Evolutionary conservation across 2,329 filamentous ascomycete species (phyloP).

Genomic region (Aspergillus uvarum): DNA sequence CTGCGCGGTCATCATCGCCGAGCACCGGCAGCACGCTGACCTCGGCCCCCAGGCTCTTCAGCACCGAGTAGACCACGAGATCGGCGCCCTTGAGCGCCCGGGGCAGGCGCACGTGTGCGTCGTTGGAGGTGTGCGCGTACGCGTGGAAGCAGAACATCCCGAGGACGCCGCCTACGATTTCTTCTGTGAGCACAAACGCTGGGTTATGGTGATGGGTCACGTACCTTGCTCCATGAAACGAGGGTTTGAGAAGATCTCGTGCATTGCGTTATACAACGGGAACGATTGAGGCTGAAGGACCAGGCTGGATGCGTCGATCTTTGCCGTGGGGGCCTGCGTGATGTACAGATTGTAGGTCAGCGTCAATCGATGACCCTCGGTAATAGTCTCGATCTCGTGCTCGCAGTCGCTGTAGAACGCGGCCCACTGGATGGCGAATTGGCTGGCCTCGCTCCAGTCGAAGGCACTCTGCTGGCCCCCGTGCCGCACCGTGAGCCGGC

Average conservation of each 20-base stretch:
- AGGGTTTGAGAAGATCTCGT: constrained; percentile 29
- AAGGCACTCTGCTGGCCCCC: constrained; percentile 26
- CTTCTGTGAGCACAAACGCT: too few relatives aligned
- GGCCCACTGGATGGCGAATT: constrained; percentile 33
- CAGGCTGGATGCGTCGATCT: constrained; percentile 9
- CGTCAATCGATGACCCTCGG: constrained; percentile 54
- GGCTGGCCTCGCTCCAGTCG: constrained; percentile 27
- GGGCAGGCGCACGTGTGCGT: constrained; percentile 28
- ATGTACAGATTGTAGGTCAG: constrained; percentile 61
- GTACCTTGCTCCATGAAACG: constrained; percentile 42
- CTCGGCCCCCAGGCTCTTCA: constrained; percentile 35
- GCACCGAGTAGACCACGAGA: constrained; percentile 42
- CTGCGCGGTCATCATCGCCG: not conserved
- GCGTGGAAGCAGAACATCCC: constrained; percentile 50
- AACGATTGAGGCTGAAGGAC: constrained; percentile 35
- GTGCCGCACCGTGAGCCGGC: constrained; percentile 35
- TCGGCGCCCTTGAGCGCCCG: constrained; percentile 50
- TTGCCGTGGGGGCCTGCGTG: constrained; percentile 33
- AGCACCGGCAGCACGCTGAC: constrained; percentile 33
- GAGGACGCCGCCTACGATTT: constrained; percentile 41
- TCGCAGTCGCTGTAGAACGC: constrained; percentile 42
- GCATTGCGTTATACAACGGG: constrained; percentile 38
- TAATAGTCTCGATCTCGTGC: constrained; percentile 48
- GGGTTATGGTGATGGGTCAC: too few relatives aligned
- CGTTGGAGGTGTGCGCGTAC: constrained; percentile 45